phyloP scores from a whole-genome alignment of 345 rosid species.

The Boechera retrofracta region DNA sequence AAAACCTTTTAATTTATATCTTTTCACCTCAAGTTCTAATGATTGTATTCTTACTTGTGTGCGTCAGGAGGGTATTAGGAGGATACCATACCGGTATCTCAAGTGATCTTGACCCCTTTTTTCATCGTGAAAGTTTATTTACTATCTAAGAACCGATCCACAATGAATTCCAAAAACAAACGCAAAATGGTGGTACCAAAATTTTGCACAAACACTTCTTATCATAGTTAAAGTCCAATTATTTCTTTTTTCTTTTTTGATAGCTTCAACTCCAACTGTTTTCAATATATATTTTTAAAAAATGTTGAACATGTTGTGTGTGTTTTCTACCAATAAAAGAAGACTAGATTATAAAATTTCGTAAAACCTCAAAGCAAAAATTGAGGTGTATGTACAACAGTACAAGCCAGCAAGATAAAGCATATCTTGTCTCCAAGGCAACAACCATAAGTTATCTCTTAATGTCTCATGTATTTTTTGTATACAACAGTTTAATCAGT shows the following conservation, averaged over 20 bases:
- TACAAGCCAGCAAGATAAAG: slow-evolving; percentile 39
- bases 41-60: neutral
- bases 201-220: too few species aligned
- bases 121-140: too few species aligned
- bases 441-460: slow-evolving; percentile 9
- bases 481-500: neutral
- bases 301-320: too few species aligned
- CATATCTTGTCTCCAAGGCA: slow-evolving; percentile 34
- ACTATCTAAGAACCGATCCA: neutral
- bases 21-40: neutral
- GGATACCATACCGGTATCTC: neutral
- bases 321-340: too few species aligned
- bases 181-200: too few species aligned
- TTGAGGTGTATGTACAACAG: neutral
- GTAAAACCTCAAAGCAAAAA: slow-evolving; percentile 22
- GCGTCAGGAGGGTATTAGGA: neutral
- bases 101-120: too few species aligned
- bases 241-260: neutral
- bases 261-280: neutral
- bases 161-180: too few species aligned
- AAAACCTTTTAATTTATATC: neutral
- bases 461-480: neutral
- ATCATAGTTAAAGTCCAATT: neutral
- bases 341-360: neutral
- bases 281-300: too few species aligned